These are phyloP conservation scores for Pulveroboletus sp. DNA, from an alignment of 768 basidiomycete genomes.

Conservation along the genomic window DNA sequence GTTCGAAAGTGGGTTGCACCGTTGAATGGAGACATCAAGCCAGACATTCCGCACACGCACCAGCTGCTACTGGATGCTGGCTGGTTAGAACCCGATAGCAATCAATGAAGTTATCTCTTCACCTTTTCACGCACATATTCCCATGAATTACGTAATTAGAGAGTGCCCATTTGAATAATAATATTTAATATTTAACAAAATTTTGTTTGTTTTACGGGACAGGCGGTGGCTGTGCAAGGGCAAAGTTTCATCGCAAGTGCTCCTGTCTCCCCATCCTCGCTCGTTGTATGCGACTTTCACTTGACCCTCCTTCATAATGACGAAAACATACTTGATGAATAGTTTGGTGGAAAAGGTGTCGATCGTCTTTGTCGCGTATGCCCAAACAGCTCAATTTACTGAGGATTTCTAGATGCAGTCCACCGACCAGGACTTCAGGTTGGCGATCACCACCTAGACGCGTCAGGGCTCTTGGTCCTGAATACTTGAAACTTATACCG, in stretches of 20 bases:
- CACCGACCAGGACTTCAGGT: conserved; percentile 89
- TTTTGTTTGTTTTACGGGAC: no score
- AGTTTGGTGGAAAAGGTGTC: conserved; percentile 75
- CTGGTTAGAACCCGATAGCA: conserved; percentile 32
- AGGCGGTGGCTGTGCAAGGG: conserved; percentile 12
- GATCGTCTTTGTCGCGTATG: not conserved
- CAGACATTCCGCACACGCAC: conserved; percentile 45
- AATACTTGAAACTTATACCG: conserved; percentile 10
- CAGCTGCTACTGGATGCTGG: conserved; percentile 45
- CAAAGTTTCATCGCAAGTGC: conserved; percentile 3
- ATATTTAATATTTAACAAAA: no score
- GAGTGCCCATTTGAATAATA: no score
- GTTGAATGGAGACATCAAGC: conserved; percentile 63
- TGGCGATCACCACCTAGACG: conserved; percentile 18
- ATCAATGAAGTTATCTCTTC: not conserved
- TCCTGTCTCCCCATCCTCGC: conserved; percentile 16
- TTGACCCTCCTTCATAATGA: conserved; percentile 47
- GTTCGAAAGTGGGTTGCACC: conserved; percentile 60
- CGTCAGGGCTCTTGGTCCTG: conserved; percentile 14
- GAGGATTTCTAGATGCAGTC: conserved; percentile 67
- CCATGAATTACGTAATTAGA: no score
- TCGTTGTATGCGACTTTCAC: not conserved
- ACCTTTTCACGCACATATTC: no score
- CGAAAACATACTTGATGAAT: conserved; percentile 81
- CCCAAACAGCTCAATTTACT: conserved; percentile 1